Base-by-base conservation (phyloP, 208 protist species). In the Acanthamoeba healyi region DNA sequence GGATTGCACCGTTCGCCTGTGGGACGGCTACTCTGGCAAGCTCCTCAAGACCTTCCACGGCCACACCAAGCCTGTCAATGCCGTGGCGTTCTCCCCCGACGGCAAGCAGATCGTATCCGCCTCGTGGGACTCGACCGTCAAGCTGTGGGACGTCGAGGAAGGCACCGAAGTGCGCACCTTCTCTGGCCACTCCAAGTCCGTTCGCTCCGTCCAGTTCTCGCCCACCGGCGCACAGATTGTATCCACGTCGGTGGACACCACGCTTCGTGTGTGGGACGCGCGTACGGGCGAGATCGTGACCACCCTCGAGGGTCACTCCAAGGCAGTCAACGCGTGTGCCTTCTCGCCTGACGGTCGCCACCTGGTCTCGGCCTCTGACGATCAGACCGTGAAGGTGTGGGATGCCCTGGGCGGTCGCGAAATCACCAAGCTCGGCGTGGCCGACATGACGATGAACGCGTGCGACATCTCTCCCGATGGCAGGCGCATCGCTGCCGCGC, bases 211-310 rank as follows among this genome's bases (percentile, higher is more conserved):
- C 42, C 12, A 40, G 12, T 93, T 86, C 32, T 91, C 44, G 24
- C 38, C 81, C 3, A 70, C 49, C n/a, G 77, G 70, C 4, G 40
- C 46, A 12, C 90, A 94, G 74, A 58, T 97, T 29, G 95, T 89
- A 9, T 89, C 91, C 5, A 51, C 94, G 0, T 95, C 95, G 1
- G 49, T 94, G 51, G 94, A 96, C 70, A 94, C 86, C 19, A 95
- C 86, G 1, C 36, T 97, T 2, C 82, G 89, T 19, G 38, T 96
- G n/a, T 97, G 95, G 95, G 95, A 95, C 22, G 84, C 94, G n/a
- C 22, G 19, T 26, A 94, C 40, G 10, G 58, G 77, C 4, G 51
- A 65, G 14, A 61, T 84, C 7, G 26, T 61, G 7, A 15, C 46
- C 19, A 54, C 63, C 24, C 46, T 97, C 40, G 77, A 36, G 2